Percentiles rank a stretch among this genome's conserved stretches.
Evolutionary conservation across 345 rosid species (phyloP).

Genomic region (Eucalyptus shirleyi): DNA sequence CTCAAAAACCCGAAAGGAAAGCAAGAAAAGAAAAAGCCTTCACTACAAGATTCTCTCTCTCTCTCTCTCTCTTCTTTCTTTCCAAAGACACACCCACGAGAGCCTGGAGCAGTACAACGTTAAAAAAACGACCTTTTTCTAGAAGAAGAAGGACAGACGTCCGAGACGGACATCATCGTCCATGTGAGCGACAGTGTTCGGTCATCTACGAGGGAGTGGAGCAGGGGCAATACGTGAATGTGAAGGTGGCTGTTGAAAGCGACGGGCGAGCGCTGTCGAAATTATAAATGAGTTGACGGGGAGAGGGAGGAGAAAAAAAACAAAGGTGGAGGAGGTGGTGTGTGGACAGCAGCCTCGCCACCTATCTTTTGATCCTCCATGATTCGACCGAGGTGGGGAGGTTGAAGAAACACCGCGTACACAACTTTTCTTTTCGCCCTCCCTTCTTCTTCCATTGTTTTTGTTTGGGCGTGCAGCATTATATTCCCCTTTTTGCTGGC

Average conservation of each 20-base stretch:
- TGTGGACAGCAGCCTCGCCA: not conserved
- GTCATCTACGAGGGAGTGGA: not conserved
- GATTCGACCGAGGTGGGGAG: not conserved
- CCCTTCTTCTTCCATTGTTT: not conserved
- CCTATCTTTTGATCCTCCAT: not conserved
- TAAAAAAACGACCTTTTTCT: not conserved
- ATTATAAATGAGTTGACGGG: not conserved
- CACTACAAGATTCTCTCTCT: not conserved
- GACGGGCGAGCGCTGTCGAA: not conserved
- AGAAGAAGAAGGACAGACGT: not conserved
- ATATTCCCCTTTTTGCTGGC: not conserved
- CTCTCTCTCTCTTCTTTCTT: not conserved
- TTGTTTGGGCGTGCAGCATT: not conserved
- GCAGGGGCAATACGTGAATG: not conserved
- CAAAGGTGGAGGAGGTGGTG: not conserved
- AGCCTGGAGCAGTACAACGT: not conserved
- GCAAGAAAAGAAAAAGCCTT: not conserved
- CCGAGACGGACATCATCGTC: not conserved
- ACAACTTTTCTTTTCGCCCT: no score
- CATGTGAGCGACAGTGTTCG: not conserved
- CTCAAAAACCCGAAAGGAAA: not conserved
- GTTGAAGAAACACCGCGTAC: not conserved
- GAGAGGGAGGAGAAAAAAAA: not conserved
- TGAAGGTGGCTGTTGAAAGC: not conserved
- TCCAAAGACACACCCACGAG: not conserved